These are phyloP conservation scores for Trypanosoma grayi DNA, from an alignment of 208 protist species.

Conservation along the genomic window DNA sequence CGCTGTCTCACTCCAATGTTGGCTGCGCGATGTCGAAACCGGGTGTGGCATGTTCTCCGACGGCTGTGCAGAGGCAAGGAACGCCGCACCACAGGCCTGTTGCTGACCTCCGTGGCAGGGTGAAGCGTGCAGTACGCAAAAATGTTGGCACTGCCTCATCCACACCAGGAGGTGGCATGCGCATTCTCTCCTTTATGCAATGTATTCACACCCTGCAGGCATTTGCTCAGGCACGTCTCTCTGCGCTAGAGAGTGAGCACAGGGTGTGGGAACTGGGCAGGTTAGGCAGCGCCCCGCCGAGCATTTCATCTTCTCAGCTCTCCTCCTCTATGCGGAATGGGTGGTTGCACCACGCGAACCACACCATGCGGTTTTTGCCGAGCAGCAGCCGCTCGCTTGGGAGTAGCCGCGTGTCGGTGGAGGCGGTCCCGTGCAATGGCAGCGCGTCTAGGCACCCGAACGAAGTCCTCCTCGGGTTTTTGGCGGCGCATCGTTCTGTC, in stretches of 20 bases:
- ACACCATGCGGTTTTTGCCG: not conserved
- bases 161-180: not conserved
- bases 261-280: too few species aligned
- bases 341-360: not conserved
- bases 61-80: not conserved
- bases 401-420: not conserved
- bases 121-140: not conserved
- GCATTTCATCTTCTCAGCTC: not conserved
- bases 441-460: not conserved
- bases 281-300: too few species aligned
- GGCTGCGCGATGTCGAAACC: too few species aligned
- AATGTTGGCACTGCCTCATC: not conserved
- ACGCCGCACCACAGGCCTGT: not conserved
- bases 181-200: not conserved
- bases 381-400: not conserved
- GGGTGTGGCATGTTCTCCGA: too few species aligned
- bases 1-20: too few species aligned
- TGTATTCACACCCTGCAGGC: constrained; percentile 24
- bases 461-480: constrained; percentile 15
- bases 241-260: constrained; percentile 3
- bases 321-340: not conserved
- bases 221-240: constrained; percentile 14
- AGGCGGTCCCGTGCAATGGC: not conserved
- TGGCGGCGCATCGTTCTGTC: constrained; percentile 6
- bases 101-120: not conserved